phyloP scores from a whole-genome alignment of 2,329 filamentous ascomycete genomes.

The Dryadomyces quercus-mongolicae region DNA sequence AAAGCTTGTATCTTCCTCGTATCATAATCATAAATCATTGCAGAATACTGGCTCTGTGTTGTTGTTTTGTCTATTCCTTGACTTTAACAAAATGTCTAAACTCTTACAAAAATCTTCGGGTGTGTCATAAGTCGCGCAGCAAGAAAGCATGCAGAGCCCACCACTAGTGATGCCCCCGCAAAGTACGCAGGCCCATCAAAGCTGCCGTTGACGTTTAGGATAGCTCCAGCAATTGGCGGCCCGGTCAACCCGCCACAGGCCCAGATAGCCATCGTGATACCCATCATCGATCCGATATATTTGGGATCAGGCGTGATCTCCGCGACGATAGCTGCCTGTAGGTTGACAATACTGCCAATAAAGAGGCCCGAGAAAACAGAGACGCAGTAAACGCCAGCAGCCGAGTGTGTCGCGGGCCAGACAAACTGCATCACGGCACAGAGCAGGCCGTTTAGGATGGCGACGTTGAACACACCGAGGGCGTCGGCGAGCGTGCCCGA shows the following conservation, averaged over 20 bases:
- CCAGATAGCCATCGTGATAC: slow-evolving; percentile 5
- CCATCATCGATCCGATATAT: slow-evolving; percentile 4
- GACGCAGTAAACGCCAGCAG: slow-evolving; percentile 13
- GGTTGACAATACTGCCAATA: slow-evolving; percentile 3
- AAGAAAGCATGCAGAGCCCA: neutral
- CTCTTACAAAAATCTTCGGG: neutral
- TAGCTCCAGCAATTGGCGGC: slow-evolving; percentile 1
- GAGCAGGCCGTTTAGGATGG: slow-evolving; percentile 7
- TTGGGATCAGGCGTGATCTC: slow-evolving; percentile 1
- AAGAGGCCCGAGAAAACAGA: slow-evolving; percentile 2
- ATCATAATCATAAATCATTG: too few relatives aligned
- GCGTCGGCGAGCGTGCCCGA: slow-evolving; percentile 38
- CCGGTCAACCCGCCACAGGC: slow-evolving; percentile 3
- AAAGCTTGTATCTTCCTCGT: too few relatives aligned
- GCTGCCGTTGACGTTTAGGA: slow-evolving; percentile 1
- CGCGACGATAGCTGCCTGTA: slow-evolving; percentile 1
- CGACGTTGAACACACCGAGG: slow-evolving; percentile 32
- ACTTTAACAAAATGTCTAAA: neutral
- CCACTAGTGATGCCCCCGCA: slow-evolving; percentile 1
- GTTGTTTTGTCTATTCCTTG: too few relatives aligned
- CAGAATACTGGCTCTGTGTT: too few relatives aligned
- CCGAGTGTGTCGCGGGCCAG: slow-evolving; percentile 1
- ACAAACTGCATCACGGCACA: slow-evolving; percentile 12
- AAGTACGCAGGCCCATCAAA: slow-evolving; percentile 2
- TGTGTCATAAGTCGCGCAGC: neutral